A percentile compares a stretch with the other conserved stretches of the same genome.
Evolutionary conservation across 2,329 filamentous ascomycete species (phyloP).

Genomic region (Talaromyces sp.): DNA sequence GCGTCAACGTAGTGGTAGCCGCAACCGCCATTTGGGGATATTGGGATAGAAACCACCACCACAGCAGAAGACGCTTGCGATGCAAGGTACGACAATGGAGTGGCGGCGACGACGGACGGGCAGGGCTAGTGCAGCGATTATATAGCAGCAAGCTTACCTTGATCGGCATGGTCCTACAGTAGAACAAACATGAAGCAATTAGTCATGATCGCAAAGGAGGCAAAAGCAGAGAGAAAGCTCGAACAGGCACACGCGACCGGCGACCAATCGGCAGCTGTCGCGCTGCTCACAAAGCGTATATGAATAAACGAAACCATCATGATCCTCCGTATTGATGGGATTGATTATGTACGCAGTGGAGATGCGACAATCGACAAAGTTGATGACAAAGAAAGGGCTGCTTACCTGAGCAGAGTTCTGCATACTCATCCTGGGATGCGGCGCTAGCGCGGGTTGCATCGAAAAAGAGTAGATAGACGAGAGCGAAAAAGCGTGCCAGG

Average conservation of each 20-base stretch:
- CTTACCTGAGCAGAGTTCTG: constrained; percentile 54
- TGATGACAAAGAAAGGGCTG: constrained; percentile 35
- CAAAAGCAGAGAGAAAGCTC: too few relatives aligned
- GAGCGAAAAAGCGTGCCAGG: constrained; percentile 5
- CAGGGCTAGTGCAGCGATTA: neutral
- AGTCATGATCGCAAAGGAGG: neutral
- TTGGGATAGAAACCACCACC: neutral
- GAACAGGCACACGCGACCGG: neutral
- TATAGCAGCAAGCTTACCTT: constrained; percentile 32
- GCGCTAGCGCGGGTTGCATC: constrained; percentile 46
- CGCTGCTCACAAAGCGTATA: neutral
- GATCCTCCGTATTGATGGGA: neutral
- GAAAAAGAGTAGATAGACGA: constrained; percentile 14
- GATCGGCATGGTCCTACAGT: constrained; percentile 35
- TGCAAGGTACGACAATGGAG: neutral
- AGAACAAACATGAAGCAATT: neutral
- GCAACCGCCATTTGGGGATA: neutral
- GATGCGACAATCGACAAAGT: neutral
- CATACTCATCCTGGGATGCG: constrained; percentile 46
- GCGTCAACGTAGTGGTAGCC: neutral
- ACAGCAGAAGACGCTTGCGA: neutral
- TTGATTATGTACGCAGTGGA: neutral
- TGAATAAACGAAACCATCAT: neutral
- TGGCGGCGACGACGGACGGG: neutral
- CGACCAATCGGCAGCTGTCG: neutral